Evolutionary conservation across 257 asterid species (phyloP).

Genomic region (Jasminum sambac): DNA sequence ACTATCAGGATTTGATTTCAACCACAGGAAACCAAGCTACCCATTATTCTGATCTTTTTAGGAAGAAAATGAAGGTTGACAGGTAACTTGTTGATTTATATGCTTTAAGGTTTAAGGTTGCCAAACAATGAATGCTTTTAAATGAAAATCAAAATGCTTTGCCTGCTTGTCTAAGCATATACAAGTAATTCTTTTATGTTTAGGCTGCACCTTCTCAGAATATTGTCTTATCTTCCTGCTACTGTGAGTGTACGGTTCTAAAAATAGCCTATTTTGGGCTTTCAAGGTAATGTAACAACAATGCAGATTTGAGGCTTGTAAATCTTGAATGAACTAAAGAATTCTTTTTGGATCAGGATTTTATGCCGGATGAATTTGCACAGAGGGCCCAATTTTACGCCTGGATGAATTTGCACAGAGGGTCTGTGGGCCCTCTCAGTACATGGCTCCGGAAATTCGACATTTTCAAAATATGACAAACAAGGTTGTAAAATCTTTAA

Average conservation of each 20-base stretch:
- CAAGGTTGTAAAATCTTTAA: slow-evolving; percentile 35
- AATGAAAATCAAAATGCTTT: neutral
- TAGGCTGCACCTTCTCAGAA: slow-evolving; percentile 31
- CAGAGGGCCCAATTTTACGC: too few relatives aligned
- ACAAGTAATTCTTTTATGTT: neutral
- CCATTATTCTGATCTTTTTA: too few relatives aligned
- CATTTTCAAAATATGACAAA: slow-evolving; percentile 48
- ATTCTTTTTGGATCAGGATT: slow-evolving; percentile 31
- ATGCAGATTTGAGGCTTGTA: neutral
- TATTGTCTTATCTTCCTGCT: slow-evolving; percentile 46
- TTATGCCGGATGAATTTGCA: too few relatives aligned
- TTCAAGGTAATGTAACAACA: too few relatives aligned
- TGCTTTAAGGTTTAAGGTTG: too few relatives aligned
- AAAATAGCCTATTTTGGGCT: slow-evolving; percentile 66
- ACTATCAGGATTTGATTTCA: too few relatives aligned
- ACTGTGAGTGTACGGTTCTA: slow-evolving; percentile 35
- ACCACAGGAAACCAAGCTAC: too few relatives aligned
- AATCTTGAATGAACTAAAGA: neutral
- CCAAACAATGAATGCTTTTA: too few relatives aligned
- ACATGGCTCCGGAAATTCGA: slow-evolving; percentile 65
- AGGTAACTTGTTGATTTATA: too few relatives aligned
- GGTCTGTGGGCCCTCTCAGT: slow-evolving; percentile 53
- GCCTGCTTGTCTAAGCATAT: neutral
- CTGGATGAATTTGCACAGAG: slow-evolving; percentile 40
- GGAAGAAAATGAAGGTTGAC: too few relatives aligned